Evolutionary conservation across 345 rosid species (phyloP), one percentile per base, ranked within the genome.

Genomic region (Hypericum perforatum): DNA sequence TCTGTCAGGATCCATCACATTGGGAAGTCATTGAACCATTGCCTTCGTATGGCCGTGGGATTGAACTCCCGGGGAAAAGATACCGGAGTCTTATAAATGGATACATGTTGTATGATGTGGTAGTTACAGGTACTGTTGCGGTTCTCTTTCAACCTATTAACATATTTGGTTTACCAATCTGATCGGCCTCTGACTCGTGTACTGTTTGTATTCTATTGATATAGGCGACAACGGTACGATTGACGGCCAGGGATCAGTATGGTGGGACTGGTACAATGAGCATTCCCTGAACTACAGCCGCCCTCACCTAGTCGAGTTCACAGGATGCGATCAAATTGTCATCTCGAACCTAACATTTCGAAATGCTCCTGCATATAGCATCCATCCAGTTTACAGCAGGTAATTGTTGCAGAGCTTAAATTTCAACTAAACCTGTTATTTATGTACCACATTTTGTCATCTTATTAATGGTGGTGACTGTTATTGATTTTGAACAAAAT

Each of bases 331-430:
- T 11, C 0, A 63, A 44, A 56, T 92, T 13, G 72, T 82, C 11
- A 80, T 92, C 37, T 82, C 96, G 8, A 92, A 92, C 62, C 67
- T 92, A 56, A 85, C 98, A 22, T 81, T 91, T 69, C 40, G 78
- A 53, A 81, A 87, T 69, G 86, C 94, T 32, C 96, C 96, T 52
- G 78, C 94, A 8, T 71, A 77, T 69, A 67, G 73, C 69, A 81
- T 91, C 42, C 98, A 91, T 63, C 95, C 96, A 32, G 95, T 87
- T 16, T 85, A 86, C 59, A 86, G 98, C 68, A 90, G 92, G 88
- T 78, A 58, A 49, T 63, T 65, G 51, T 3, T 1, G 11, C 15
- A 2, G 10, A 8, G 3, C 9, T 39, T 36, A 12, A 16, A 16
- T 43, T 9, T 52, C 32, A 22, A 37, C 16, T 14, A 29, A 44